Percentiles rank a stretch among this genome's conserved stretches.
These are phyloP conservation scores for Phragmites australis DNA, from an alignment of 176 grass and related monocot genomes.

Conservation along the genomic window DNA sequence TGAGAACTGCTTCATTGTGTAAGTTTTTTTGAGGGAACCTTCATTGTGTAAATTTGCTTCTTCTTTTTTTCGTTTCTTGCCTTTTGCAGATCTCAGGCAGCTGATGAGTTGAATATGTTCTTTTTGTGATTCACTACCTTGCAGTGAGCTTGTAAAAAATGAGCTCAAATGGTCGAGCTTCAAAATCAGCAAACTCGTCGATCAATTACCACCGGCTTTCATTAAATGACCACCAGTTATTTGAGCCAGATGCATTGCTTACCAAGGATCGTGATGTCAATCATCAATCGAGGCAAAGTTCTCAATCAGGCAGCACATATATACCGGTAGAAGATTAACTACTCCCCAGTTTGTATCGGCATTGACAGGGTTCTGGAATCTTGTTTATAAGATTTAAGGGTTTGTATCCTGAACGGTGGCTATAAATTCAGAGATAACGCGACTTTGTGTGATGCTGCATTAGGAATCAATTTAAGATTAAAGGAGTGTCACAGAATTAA, in stretches of 20 bases:
- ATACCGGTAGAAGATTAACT: conserved; percentile 45
- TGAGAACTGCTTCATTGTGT: conserved; percentile 11
- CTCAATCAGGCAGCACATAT: conserved; percentile 47
- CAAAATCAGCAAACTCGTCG: conserved; percentile 58
- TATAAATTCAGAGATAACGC: too few relatives aligned
- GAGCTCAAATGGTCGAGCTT: conserved; percentile 46
- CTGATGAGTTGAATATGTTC: not conserved
- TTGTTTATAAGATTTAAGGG: too few relatives aligned
- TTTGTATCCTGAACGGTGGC: too few relatives aligned
- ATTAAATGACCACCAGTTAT: conserved; percentile 40
- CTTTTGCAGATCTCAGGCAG: conserved; percentile 29
- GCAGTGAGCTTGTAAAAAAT: conserved; percentile 38
- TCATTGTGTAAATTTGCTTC: too few relatives aligned
- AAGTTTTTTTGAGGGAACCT: too few relatives aligned
- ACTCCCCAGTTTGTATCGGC: conserved; percentile 64
- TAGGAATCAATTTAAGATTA: too few relatives aligned
- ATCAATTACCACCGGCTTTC: conserved; percentile 56
- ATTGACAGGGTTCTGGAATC: conserved; percentile 68
- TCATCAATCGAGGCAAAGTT: conserved; percentile 34
- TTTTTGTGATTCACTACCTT: not conserved
- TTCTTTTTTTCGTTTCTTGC: conserved; percentile 24
- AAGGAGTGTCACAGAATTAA: too few relatives aligned
- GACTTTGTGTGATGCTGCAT: too few relatives aligned
- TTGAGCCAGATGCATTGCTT: conserved; percentile 47
- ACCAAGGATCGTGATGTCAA: conserved; percentile 31